Evolutionary conservation across 1,284 basidiomycete genomes (phyloP).

Genomic region (Paramarasmius palmivorus): DNA sequence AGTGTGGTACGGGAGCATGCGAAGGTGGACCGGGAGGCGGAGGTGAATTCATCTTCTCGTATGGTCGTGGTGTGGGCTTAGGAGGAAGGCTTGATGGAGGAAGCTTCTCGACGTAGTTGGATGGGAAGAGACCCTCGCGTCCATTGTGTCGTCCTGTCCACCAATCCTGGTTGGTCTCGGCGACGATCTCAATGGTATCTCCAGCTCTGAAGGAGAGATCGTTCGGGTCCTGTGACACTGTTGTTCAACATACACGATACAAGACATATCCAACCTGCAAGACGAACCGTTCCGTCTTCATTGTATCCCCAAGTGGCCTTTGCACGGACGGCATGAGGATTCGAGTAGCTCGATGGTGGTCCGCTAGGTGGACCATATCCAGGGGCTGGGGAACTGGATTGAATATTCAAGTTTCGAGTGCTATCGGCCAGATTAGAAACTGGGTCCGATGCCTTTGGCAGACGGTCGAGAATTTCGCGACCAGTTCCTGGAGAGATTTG

Average conservation of each 20-base stretch:
- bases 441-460: constrained; percentile 35
- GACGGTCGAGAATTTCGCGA: constrained; percentile 50
- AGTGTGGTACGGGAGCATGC: constrained; percentile 19
- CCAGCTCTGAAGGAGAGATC: constrained; percentile 53
- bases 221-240: constrained; percentile 50
- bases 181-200: constrained; percentile 55
- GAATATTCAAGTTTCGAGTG: constrained; percentile 23
- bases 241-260: constrained; percentile 11
- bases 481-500: constrained; percentile 59
- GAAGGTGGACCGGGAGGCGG: constrained; percentile 16
- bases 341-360: constrained; percentile 21
- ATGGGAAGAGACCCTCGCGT: constrained; percentile 56
- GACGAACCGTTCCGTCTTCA: constrained; percentile 46
- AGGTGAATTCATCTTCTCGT: constrained; percentile 4
- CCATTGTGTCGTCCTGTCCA: constrained; percentile 53
- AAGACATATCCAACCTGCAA: constrained; percentile 7
- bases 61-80: constrained; percentile 18
- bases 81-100: constrained; percentile 14
- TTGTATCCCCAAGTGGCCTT: constrained; percentile 67
- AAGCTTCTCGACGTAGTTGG: constrained; percentile 57
- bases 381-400: constrained; percentile 6
- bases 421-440: constrained; percentile 23
- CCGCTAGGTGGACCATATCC: constrained; percentile 19
- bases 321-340: constrained; percentile 35
- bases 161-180: constrained; percentile 61